Conservation (phyloP, 768 basidiomycete species). For the Leccinum imitatum region DNA sequence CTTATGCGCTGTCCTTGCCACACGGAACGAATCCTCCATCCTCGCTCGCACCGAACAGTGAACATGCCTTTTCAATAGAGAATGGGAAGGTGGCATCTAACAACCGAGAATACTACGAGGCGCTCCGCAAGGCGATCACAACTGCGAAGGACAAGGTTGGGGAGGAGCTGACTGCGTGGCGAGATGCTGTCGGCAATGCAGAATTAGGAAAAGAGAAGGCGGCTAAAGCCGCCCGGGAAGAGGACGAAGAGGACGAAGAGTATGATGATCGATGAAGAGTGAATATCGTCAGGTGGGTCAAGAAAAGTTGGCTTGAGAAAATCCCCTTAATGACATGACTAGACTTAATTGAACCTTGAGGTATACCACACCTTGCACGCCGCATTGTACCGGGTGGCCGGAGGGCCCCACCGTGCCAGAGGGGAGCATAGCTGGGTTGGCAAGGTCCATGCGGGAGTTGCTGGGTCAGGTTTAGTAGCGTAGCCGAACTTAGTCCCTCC, state of each 20-base stretch:
- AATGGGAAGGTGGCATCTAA: constrained; percentile 17
- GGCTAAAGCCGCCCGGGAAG: constrained; percentile 41
- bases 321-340: neutral
- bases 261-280: constrained; percentile 30
- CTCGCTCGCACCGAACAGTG: constrained; percentile 23
- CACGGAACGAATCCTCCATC: constrained; percentile 14
- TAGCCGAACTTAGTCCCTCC: no score
- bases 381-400: neutral
- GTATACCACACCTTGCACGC: no score
- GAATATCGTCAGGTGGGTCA: neutral
- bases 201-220: constrained; percentile 62
- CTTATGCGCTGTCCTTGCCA: constrained; percentile 27
- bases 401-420: no score
- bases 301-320: neutral
- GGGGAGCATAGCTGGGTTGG: no score
- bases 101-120: constrained; percentile 44
- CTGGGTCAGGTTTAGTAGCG: no score
- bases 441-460: no score
- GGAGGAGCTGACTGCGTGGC: constrained; percentile 70
- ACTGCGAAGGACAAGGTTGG: constrained; percentile 57
- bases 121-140: constrained; percentile 47
- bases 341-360: neutral
- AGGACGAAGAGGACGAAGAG: constrained; percentile 49
- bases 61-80: constrained; percentile 27
- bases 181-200: constrained; percentile 65